These are phyloP conservation scores for Cercospora citrullina DNA, from an alignment of 2,329 filamentous ascomycete genomes.

Conservation along the genomic window DNA sequence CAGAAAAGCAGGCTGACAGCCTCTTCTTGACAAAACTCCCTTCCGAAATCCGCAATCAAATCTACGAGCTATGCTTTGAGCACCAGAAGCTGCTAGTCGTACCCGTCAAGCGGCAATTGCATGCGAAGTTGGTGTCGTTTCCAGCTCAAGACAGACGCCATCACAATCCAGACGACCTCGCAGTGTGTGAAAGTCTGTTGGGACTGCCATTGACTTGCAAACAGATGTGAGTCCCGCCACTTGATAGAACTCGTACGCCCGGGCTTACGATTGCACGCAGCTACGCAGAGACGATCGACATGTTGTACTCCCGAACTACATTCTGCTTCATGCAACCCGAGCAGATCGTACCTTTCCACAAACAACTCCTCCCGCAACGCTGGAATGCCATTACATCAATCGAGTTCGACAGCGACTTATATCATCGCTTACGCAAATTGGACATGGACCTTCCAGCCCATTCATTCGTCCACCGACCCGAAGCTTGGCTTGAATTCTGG, in stretches of 20 bases:
- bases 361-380: neutral
- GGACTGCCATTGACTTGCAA: conserved; percentile 3
- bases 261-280: neutral
- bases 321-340: conserved; percentile 4
- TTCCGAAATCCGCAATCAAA: neutral
- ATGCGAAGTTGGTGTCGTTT: neutral
- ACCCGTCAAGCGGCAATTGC: neutral
- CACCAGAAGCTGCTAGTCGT: neutral
- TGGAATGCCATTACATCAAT: conserved; percentile 7
- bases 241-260: too few species aligned
- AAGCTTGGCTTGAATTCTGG: neutral
- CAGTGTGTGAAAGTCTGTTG: neutral
- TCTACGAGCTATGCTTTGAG: neutral
- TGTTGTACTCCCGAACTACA: neutral
- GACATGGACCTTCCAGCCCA: neutral
- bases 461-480: too few species aligned
- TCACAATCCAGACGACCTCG: neutral
- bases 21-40: conserved; percentile 1
- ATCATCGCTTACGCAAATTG: neutral
- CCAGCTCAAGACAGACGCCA: neutral
- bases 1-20: neutral
- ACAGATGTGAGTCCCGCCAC: neutral
- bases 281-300: conserved; percentile 5
- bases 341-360: neutral
- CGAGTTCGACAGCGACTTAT: neutral